phyloP scores from a whole-genome alignment of 306 rosid species.

The Vicia faba region DNA sequence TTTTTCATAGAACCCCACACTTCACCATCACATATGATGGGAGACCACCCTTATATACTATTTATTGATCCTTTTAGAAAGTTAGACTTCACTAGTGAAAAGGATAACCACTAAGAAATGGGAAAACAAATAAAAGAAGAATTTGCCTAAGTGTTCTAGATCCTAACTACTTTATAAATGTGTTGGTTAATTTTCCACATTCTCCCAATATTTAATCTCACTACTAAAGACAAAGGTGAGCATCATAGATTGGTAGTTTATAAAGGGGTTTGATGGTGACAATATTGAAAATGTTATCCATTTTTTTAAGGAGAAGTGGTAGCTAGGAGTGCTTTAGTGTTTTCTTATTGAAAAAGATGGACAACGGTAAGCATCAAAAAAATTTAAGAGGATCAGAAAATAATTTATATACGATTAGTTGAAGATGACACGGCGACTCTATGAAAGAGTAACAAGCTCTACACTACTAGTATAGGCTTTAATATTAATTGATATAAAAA shows the following conservation, averaged over 20 bases:
- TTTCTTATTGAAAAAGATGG: conserved; percentile 43
- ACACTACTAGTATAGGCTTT: too few species aligned
- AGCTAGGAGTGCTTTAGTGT: conserved; percentile 25
- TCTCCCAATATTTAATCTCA: conserved; percentile 26
- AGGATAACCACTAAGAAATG: conserved; percentile 19
- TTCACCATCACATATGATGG: conserved; percentile 39
- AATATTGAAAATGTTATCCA: conserved; percentile 47
- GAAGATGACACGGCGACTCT: conserved; percentile 25
- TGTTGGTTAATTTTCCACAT: conserved; percentile 37
- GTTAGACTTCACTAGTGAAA: conserved; percentile 36
- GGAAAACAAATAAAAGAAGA: conserved; percentile 5
- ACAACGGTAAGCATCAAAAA: conserved; percentile 44
- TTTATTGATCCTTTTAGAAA: conserved; percentile 27
- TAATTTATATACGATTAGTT: conserved; percentile 3
- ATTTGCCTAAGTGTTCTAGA: conserved; percentile 45
- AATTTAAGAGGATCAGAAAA: conserved; percentile 6
- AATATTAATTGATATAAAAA: too few species aligned
- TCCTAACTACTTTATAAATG: conserved; percentile 36
- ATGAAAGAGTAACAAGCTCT: too few species aligned
- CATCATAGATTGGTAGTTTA: conserved; percentile 30
- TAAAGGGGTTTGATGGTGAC: conserved; percentile 58
- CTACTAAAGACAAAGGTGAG: conserved; percentile 40
- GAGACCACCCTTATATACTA: conserved; percentile 32
- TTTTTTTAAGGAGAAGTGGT: conserved; percentile 20
- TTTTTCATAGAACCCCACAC: conserved; percentile 39